phyloP scores from a whole-genome alignment of 2,329 filamentous ascomycete genomes.

The Colletotrichum trifolii region DNA sequence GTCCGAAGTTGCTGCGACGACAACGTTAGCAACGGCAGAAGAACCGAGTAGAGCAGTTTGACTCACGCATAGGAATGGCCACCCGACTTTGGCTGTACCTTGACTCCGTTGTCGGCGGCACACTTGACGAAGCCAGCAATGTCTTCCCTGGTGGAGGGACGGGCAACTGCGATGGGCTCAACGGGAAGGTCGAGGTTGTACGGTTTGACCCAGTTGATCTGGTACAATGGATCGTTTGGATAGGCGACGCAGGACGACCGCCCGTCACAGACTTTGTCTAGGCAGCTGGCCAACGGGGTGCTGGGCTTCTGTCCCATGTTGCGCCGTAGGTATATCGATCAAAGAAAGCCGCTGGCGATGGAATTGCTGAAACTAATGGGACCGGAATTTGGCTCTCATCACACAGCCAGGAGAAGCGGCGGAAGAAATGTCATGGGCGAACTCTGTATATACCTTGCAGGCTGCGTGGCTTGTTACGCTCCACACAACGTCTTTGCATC shows the following conservation, averaged over 20 bases:
- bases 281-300: slow-evolving; percentile 55
- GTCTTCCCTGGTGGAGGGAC: slow-evolving; percentile 63
- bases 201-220: slow-evolving; percentile 60
- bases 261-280: slow-evolving; percentile 58
- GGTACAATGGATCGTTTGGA: slow-evolving; percentile 55
- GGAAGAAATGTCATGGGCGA: too few species aligned
- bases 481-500: too few species aligned
- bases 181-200: slow-evolving; percentile 64
- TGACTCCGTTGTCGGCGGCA: slow-evolving; percentile 59
- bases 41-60: background rate
- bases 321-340: background rate
- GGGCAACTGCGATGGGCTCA: slow-evolving; percentile 65
- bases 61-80: slow-evolving; percentile 72
- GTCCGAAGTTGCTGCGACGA: slow-evolving; percentile 50
- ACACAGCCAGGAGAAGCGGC: too few species aligned
- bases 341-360: background rate
- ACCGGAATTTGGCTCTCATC: too few species aligned
- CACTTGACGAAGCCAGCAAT: slow-evolving; percentile 69
- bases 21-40: background rate
- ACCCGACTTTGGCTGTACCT: slow-evolving; percentile 71
- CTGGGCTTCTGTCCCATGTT: slow-evolving; percentile 58
- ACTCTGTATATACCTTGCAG: too few species aligned
- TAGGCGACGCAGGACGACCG: slow-evolving; percentile 59
- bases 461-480: too few species aligned
- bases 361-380: too few species aligned